Percentiles rank a stretch among this genome's conserved stretches.
phyloP scores from a whole-genome alignment of 768 basidiomycete genomes.

The Boletus coccyginus region DNA sequence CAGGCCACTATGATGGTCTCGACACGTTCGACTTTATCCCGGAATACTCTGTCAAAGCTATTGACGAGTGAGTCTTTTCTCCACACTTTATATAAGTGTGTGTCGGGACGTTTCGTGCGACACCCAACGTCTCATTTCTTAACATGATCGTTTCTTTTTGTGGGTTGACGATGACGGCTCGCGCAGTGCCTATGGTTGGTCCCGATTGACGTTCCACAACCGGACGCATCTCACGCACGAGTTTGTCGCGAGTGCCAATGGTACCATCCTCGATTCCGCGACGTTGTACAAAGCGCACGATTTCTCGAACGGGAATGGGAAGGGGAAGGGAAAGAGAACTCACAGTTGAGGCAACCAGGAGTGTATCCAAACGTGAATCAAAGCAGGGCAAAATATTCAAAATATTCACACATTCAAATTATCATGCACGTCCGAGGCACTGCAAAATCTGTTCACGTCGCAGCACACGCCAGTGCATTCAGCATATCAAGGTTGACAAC shows the following conservation, averaged over 20 bases:
- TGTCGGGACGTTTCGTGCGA: too few species aligned
- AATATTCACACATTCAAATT: too few species aligned
- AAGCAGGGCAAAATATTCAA: too few species aligned
- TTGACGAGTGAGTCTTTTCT: conserved; percentile 13
- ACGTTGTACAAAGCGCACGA: conserved; percentile 26
- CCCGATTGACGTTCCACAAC: conserved; percentile 29
- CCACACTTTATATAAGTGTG: too few species aligned
- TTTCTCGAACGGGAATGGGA: background rate
- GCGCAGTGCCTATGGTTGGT: conserved; percentile 26
- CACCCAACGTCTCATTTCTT: too few species aligned
- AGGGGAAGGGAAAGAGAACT: background rate
- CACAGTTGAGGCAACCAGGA: too few species aligned
- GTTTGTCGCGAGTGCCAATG: conserved; percentile 30
- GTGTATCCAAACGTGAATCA: too few species aligned
- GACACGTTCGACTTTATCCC: conserved; percentile 4
- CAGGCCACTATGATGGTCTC: conserved; percentile 28
- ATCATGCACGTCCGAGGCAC: too few species aligned
- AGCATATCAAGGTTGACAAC: background rate
- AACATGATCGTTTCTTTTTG: too few species aligned
- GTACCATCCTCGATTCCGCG: conserved; percentile 21
- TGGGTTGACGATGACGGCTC: background rate
- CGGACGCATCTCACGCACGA: conserved; percentile 30
- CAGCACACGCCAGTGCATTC: background rate
- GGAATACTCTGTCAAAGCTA: conserved; percentile 7
- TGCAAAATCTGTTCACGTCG: too few species aligned